Evolutionary conservation across 805 yeast species (phyloP), one percentile per base, ranked within the genome.

Genomic region (Nakazawaea ishiwadae): DNA sequence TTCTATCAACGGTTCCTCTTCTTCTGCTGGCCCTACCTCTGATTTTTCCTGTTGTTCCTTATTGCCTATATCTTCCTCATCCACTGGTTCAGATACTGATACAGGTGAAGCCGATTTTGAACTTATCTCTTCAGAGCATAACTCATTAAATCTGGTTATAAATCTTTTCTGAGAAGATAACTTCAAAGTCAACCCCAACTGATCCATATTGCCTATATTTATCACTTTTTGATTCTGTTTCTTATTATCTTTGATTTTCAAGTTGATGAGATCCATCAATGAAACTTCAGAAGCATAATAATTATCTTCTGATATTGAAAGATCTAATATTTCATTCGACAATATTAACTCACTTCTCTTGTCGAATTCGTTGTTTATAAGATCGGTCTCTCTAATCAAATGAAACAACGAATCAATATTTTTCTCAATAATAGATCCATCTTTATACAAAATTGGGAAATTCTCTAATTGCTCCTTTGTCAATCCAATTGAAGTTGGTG

Each of bases 281-380:
- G 44, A 19, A 17, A 40, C 37, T 15, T 41, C 29, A 11, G 19
- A 5, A 8, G 38, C 39, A 28, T 40, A 54, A 24, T 36, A 32
- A 31, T 42, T 42, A 29, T 42, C 42, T 16, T 42, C 45, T 7
- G 41, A 29, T 8, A 42, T 37, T 7, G 30, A 15, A 14, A 42
- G 21, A 14, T 29, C 31, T n/a, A 42, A 34, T 15, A 10, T 16
- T 11, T 32, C 41, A 3, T 34, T 10, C 6, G 26, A 28, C 18
- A 48, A 39, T 5, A 44, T 44, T 16, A 37, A 30, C 23, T 37
- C 48, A 8, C 31, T 33, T 8, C 27, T 42, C 16, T 31, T 18
- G 5, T 36, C 38, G 15, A 50, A 36, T 33, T 50, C 50, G 8
- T 48, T 52, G 10, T 38, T 41, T 23, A 48, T 12, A 20, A 46